These are phyloP conservation scores for Trypethelium eluteriae DNA, from an alignment of 495 filamentous ascomycete species.

Conservation along the genomic window DNA sequence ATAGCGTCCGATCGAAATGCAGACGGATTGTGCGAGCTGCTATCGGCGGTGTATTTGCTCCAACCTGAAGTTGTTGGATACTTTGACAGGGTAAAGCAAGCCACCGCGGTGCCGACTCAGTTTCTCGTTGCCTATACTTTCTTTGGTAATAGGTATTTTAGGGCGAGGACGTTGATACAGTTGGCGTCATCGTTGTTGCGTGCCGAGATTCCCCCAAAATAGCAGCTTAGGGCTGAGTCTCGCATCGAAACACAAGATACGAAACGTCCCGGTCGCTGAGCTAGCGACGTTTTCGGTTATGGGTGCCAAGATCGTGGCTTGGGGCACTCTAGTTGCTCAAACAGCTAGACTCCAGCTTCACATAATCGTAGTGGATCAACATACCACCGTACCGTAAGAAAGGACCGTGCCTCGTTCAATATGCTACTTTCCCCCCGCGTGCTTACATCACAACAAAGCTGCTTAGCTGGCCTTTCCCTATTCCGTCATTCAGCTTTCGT, in stretches of 20 bases:
- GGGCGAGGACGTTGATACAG: neutral
- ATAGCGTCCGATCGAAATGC: too few species aligned
- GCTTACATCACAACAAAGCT: neutral
- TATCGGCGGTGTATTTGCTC: too few species aligned
- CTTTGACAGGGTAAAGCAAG: too few species aligned
- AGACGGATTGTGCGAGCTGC: too few species aligned
- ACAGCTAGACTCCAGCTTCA: too few species aligned
- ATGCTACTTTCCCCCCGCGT: neutral
- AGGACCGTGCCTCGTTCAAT: neutral
- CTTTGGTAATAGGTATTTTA: neutral
- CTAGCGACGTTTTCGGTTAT: too few species aligned
- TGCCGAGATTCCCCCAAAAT: neutral
- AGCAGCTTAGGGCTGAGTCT: neutral
- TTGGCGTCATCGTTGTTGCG: neutral
- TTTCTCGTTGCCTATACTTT: neutral
- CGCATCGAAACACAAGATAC: neutral
- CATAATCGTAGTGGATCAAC: neutral
- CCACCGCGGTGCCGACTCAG: too few species aligned
- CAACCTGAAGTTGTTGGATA: too few species aligned
- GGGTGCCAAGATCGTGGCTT: too few species aligned
- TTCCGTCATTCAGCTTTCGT: neutral
- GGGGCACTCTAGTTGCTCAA: too few species aligned
- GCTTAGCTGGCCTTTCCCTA: neutral
- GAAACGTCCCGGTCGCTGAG: too few species aligned
- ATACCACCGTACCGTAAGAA: neutral